Conservation (phyloP, 2,329 filamentous ascomycete genomes). For the Fusarium sp. region DNA sequence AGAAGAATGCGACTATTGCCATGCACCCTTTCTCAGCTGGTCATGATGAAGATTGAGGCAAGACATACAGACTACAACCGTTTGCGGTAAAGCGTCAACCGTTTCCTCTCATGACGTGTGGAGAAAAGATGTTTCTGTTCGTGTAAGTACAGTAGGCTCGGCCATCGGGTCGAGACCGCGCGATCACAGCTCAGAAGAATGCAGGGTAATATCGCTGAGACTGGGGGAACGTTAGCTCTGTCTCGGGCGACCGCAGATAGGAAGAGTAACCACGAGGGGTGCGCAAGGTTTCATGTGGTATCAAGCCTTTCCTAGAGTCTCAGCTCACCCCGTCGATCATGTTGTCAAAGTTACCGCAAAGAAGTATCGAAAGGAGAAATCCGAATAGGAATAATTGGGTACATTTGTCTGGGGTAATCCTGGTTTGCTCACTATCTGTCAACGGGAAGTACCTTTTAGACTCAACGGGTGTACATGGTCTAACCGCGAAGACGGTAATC, state of each 20-base stretch:
- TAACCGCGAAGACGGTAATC: background rate
- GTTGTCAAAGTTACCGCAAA: conserved; percentile 1
- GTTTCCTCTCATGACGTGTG: conserved; percentile 13
- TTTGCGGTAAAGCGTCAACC: conserved; percentile 18
- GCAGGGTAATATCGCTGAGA: conserved; percentile 19
- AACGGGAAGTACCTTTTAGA: conserved; percentile 10
- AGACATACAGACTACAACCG: conserved; percentile 17
- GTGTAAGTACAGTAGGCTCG: conserved; percentile 1
- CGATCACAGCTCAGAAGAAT: conserved; percentile 28
- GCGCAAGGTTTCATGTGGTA: conserved; percentile 24
- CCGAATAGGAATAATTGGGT: background rate
- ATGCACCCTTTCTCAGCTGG: conserved; percentile 23
- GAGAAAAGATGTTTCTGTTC: background rate
- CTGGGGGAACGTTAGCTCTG: conserved; percentile 22
- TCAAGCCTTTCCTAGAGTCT: background rate
- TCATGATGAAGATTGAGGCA: conserved; percentile 19
- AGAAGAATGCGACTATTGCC: conserved; percentile 17
- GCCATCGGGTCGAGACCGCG: conserved; percentile 19
- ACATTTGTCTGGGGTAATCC: conserved; percentile 1
- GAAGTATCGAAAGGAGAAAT: conserved; percentile 6
- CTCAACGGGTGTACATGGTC: conserved; percentile 11
- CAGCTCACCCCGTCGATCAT: conserved; percentile 21
- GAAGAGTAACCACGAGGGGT: background rate
- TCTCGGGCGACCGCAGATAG: conserved; percentile 22
- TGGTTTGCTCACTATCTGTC: background rate